phyloP scores from a whole-genome alignment of 192 early-diverging fungal genomes.

The Mortierella alpina region DNA sequence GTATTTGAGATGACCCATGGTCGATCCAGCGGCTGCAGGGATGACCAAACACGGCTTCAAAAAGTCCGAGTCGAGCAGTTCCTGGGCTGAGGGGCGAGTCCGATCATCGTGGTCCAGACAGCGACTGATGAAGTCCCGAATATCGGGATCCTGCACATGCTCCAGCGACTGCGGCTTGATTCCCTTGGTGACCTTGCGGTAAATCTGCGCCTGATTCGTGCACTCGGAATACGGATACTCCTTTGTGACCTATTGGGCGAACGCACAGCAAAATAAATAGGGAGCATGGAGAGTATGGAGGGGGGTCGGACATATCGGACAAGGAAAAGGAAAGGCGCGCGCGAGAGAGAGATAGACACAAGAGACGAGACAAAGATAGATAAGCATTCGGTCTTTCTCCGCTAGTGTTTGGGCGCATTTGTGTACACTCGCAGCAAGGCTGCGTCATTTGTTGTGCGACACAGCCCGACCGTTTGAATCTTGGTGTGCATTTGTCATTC shows the following conservation, averaged over 20 bases:
- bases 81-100: slow-evolving; percentile 62
- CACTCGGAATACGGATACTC: slow-evolving; percentile 91
- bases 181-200: slow-evolving; percentile 79
- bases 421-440: too few relatives aligned
- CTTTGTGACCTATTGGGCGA: slow-evolving; percentile 71
- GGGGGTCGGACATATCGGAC: not conserved
- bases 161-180: slow-evolving; percentile 77
- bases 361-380: not conserved
- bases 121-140: slow-evolving; percentile 72
- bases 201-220: slow-evolving; percentile 87
- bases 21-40: slow-evolving; percentile 2
- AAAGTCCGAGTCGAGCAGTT: slow-evolving; percentile 68
- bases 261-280: not conserved
- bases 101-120: slow-evolving; percentile 73
- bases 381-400: too few relatives aligned
- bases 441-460: slow-evolving; percentile 24
- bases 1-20: slow-evolving; percentile 13
- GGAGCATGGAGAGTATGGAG: slow-evolving; percentile 7
- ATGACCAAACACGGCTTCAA: slow-evolving; percentile 40
- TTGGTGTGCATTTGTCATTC: not conserved
- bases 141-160: slow-evolving; percentile 73
- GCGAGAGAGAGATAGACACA: not conserved
- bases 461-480: not conserved
- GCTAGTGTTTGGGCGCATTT: too few relatives aligned
- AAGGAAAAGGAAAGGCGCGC: too few relatives aligned